A percentile compares a stretch with the other conserved stretches of the same genome.
Conservation (phyloP, 2,329 filamentous ascomycete species). For the Botryotinia globosa region DNA sequence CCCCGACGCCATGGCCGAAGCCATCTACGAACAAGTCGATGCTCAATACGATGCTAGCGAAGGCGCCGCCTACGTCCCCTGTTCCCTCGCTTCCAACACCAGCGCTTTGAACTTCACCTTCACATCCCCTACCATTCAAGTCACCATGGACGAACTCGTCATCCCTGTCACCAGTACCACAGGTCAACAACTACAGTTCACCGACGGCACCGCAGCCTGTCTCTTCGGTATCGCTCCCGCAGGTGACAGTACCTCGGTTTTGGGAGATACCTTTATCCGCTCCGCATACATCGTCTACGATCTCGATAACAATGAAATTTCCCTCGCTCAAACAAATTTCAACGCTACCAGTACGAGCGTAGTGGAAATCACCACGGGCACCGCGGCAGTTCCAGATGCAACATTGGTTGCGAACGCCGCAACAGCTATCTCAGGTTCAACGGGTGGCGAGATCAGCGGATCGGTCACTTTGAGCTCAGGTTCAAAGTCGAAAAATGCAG, state of each 20-base stretch:
- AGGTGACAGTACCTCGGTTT: conserved; percentile 53
- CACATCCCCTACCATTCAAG: conserved; percentile 50
- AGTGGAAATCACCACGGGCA: conserved; percentile 53
- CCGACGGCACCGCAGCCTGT: conserved; percentile 55
- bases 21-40: conserved; percentile 57
- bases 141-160: conserved; percentile 59
- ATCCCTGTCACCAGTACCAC: conserved; percentile 47
- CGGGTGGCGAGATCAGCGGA: conserved; percentile 22
- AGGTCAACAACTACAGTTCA: conserved; percentile 50
- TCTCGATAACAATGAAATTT: conserved; percentile 67
- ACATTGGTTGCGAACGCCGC: conserved; percentile 49
- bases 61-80: conserved; percentile 61
- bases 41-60: conserved; percentile 55
- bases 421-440: conserved; percentile 43
- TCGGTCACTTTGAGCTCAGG: conserved; percentile 22
- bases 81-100: conserved; percentile 46
- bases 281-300: conserved; percentile 77
- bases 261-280: conserved; percentile 73
- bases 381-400: conserved; percentile 52
- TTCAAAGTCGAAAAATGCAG: conserved; percentile 23
- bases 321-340: conserved; percentile 64
- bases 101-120: conserved; percentile 54
- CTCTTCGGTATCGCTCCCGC: conserved; percentile 66
- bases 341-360: conserved; percentile 52
- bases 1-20: conserved; percentile 51